Evolutionary conservation across 805 yeast species (phyloP), one percentile per base, ranked within the genome.

Genomic region (Teunomyces panamensis): DNA sequence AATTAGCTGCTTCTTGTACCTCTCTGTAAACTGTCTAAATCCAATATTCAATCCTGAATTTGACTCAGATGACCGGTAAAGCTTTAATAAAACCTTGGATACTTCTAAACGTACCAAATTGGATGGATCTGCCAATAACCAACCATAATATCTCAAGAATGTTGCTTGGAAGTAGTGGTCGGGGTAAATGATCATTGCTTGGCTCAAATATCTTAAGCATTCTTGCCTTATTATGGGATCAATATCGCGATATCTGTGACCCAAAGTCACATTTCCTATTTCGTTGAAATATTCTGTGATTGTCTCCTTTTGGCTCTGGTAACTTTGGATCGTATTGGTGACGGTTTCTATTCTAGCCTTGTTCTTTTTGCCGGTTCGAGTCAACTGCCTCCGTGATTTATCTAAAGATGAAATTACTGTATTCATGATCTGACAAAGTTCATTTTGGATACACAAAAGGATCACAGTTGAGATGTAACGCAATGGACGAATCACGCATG

Each of bases 171-270:
- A 77, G 57, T 87, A 89, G 46, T 74, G 68, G 48, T 85, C 90
- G 0, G 96, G 95, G 51, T 78, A 78, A 5, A 68, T 59, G n/a
- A 77, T 73, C 67, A 88, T 86, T 88, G 96, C 87, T 13, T 65
- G 69, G n/a, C 89, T 82, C 44, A 90, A 68, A 30, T 77, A 74
- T 7, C 63, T 56, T 56, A 88, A 71, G 46, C 96, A 85, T 48
- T 85, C 89, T 28, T 78, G 76, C 55, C 97, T 75, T 30, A 91
- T 86, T 5, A 63, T 61, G 5, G 84, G 79, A 58, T 89, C 96
- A 10, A 84, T 75, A 63, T 91, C 97, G 53, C 90, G 81, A 61
- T 87, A 87, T 54, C 97, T 72, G 58, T 85, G 88, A 9, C 81
- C 79, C 60, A 89, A 87, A 7, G 85, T 78, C 1, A 85, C 74